Evolutionary conservation across 345 rosid species (phyloP).

Genomic region (Cardamine resedifolia): DNA sequence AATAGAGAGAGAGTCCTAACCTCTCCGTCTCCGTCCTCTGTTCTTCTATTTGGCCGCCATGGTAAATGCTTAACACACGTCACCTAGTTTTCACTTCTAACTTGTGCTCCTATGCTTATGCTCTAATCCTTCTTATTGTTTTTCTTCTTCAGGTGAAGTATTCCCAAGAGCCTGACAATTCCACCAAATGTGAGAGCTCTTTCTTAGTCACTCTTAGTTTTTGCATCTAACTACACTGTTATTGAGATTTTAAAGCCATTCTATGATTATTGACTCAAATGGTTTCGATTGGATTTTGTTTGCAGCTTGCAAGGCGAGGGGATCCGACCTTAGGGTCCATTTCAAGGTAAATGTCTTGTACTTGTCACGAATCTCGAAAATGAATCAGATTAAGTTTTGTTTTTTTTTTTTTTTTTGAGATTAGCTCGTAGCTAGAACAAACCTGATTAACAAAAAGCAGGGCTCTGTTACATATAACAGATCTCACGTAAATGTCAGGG

Average conservation of each 20-base stretch:
- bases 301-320: conserved; percentile 97
- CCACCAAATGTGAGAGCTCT: conserved; percentile 64
- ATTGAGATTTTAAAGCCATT: background rate
- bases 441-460: conserved; percentile 69
- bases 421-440: background rate
- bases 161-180: conserved; percentile 88
- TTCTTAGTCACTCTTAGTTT: background rate
- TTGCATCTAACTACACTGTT: background rate
- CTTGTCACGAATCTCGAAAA: background rate
- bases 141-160: conserved; percentile 70
- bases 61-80: conserved; percentile 18
- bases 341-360: conserved; percentile 61
- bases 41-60: conserved; percentile 10
- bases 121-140: background rate
- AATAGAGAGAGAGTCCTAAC: background rate
- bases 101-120: background rate
- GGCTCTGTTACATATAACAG: conserved; percentile 51
- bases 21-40: background rate
- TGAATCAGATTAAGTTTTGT: background rate
- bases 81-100: background rate
- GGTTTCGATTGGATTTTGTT: background rate
- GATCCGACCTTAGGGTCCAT: conserved; percentile 88
- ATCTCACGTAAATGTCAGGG: conserved; percentile 62
- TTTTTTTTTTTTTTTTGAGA: no score
- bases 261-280: background rate